A percentile compares a stretch with the other conserved stretches of the same genome.
phyloP scores from a whole-genome alignment of 2,329 filamentous ascomycete genomes.

The Cladobotryum mycophilum region DNA sequence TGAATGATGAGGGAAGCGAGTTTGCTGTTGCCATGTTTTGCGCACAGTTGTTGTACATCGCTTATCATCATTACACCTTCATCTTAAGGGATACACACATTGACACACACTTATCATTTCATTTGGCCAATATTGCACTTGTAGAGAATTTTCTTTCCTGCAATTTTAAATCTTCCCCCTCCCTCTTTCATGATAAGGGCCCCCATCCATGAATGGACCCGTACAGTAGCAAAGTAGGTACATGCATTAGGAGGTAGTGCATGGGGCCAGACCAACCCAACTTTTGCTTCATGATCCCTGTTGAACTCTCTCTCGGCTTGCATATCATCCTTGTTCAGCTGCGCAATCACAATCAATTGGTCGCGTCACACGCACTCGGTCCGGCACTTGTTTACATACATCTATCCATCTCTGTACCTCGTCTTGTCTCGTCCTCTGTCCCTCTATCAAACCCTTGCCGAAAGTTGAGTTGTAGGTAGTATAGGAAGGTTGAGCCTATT shows the following conservation, averaged over 20 bases:
- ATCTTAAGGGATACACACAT: too few relatives aligned
- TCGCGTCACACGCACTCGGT: conserved; percentile 4
- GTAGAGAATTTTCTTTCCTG: background rate
- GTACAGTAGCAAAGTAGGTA: too few relatives aligned
- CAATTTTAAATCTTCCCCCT: conserved; percentile 1
- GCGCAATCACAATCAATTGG: conserved; percentile 4
- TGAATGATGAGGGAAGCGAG: conserved; percentile 1
- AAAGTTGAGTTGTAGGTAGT: too few relatives aligned
- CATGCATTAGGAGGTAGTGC: too few relatives aligned
- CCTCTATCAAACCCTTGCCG: too few relatives aligned
- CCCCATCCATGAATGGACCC: conserved; percentile 1
- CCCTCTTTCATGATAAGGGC: background rate
- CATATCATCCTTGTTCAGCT: conserved; percentile 10
- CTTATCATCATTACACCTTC: too few relatives aligned
- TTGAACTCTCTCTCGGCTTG: background rate
- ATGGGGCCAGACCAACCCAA: too few relatives aligned
- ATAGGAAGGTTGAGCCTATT: too few relatives aligned
- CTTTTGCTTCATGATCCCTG: too few relatives aligned
- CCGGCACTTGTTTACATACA: background rate
- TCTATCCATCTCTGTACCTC: too few relatives aligned
- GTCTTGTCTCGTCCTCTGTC: too few relatives aligned
- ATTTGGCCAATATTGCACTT: background rate
- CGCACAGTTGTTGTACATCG: background rate
- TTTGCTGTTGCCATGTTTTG: background rate
- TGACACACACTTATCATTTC: too few relatives aligned